A percentile compares a stretch with the other conserved stretches of the same genome.
phyloP scores from a whole-genome alignment of 306 rosid species.

The Malus sylvestris region DNA sequence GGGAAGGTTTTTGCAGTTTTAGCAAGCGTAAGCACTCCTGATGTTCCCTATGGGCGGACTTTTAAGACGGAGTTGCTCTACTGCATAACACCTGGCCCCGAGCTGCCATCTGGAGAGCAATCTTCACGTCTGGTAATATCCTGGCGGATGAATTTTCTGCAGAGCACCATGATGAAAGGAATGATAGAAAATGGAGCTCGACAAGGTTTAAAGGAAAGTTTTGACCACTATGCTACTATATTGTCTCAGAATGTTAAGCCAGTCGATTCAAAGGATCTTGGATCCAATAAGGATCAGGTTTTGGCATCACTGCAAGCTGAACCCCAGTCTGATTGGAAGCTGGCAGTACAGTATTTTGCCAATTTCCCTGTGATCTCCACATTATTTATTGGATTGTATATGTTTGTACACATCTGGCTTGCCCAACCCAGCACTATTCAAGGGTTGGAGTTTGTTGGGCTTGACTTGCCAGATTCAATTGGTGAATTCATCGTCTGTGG shows the following conservation, averaged over 20 bases:
- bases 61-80: conserved; percentile 69
- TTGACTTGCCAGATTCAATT: conserved; percentile 92
- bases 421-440: conserved; percentile 65
- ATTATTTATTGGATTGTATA: conserved; percentile 60
- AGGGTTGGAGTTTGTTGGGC: conserved; percentile 92
- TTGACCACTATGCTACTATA: conserved; percentile 55
- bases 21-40: conserved; percentile 68
- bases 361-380: conserved; percentile 65
- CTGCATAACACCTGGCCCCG: conserved; percentile 81
- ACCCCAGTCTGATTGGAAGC: conserved; percentile 60
- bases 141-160: conserved; percentile 81
- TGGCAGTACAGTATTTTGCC: conserved; percentile 74
- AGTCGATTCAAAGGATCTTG: conserved; percentile 74
- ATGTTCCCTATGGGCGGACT: conserved; percentile 79
- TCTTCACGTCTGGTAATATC: conserved; percentile 74
- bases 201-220: conserved; percentile 88
- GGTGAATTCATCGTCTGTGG: conserved; percentile 82
- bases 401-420: conserved; percentile 76
- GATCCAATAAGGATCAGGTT: conserved; percentile 69
- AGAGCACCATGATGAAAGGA: conserved; percentile 98
- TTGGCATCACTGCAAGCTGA: conserved; percentile 77
- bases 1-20: conserved; percentile 64
- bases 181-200: conserved; percentile 90
- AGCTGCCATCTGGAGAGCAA: conserved; percentile 67
- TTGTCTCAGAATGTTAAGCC: conserved; percentile 63